Evolutionary conservation across 2,329 filamentous ascomycete species (phyloP).

Genomic region (Kalmusia sp.): DNA sequence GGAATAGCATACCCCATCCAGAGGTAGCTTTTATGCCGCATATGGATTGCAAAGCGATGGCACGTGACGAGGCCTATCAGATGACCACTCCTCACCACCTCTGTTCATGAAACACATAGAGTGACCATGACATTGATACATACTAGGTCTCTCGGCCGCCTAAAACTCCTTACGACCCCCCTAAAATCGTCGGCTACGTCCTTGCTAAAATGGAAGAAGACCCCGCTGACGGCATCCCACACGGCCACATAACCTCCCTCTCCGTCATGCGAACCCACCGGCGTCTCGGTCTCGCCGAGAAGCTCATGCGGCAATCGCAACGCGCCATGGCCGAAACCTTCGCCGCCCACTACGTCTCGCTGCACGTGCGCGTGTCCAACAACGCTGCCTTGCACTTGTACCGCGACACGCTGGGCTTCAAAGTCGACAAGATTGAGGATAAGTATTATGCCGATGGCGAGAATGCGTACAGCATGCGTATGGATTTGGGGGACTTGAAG

Average conservation of each 20-base stretch:
- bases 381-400: slow-evolving; percentile 89
- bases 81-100: no score
- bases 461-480: slow-evolving; percentile 92
- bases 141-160: slow-evolving; percentile 73
- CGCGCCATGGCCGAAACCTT: slow-evolving; percentile 97
- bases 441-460: slow-evolving; percentile 99
- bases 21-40: no score
- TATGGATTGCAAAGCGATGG: neutral
- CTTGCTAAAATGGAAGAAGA: slow-evolving; percentile 99
- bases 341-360: slow-evolving; percentile 87
- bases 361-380: slow-evolving; percentile 96
- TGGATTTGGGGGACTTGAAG: slow-evolving; percentile 72
- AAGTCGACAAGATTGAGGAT: slow-evolving; percentile 81
- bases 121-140: neutral
- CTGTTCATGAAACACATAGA: neutral
- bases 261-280: slow-evolving; percentile 97
- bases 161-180: slow-evolving; percentile 83
- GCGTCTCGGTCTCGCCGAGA: slow-evolving; percentile 89
- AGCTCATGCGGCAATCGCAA: slow-evolving; percentile 96
- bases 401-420: slow-evolving; percentile 88
- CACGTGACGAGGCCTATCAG: neutral
- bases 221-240: slow-evolving; percentile 84
- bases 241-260: slow-evolving; percentile 95
- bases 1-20: no score
- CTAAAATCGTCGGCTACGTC: slow-evolving; percentile 99